A percentile compares a stretch with the other conserved stretches of the same genome.
Conservation (phyloP, 78 protist genomes). For the Dictyostelium firmibasis region DNA sequence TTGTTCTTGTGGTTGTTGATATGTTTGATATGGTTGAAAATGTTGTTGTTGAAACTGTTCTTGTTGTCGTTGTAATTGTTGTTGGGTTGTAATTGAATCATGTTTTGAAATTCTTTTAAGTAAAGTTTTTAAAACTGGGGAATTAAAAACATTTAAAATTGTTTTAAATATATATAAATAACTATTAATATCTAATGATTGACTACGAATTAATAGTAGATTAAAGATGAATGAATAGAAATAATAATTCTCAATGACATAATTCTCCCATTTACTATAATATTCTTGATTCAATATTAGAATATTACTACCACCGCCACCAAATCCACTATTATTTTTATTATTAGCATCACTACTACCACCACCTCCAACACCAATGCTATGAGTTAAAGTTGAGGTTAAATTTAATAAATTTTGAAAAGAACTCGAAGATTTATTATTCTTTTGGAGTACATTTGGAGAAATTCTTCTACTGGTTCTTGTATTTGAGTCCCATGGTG, state of each 20-base stretch:
- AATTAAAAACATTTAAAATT: background rate
- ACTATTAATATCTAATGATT: background rate
- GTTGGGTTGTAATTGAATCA: background rate
- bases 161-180: background rate
- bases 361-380: background rate
- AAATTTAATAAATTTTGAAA: slow-evolving; percentile 3
- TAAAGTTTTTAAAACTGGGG: background rate
- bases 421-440: background rate
- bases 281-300: background rate
- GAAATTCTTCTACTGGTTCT: background rate
- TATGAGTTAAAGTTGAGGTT: background rate
- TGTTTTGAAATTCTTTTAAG: background rate
- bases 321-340: background rate
- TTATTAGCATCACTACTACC: background rate
- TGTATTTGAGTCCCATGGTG: slow-evolving; percentile 44
- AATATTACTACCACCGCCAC: background rate
- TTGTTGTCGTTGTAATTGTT: background rate
- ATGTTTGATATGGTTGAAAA: background rate
- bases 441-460: background rate
- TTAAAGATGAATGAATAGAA: slow-evolving; percentile 35
- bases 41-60: background rate
- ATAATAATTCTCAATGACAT: slow-evolving; percentile 31
- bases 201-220: background rate
- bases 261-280: slow-evolving; percentile 11
- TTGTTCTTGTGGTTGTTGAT: background rate